Evolutionary conservation across 805 yeast genomes (phyloP).

Genomic region (Zygosaccharomyces bailii): DNA sequence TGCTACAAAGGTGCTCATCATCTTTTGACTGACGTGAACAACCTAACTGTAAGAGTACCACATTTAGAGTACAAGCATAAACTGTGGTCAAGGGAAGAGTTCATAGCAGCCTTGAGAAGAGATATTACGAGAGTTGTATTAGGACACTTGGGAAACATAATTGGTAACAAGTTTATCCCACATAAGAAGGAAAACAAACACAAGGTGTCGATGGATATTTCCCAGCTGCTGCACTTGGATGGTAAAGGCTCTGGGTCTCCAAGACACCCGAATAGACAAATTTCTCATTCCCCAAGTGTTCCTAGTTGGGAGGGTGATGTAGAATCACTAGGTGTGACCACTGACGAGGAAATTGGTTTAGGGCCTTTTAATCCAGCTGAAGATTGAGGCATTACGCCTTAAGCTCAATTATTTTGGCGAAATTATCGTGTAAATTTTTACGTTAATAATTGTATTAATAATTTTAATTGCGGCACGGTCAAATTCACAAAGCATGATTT

Average conservation of each 20-base stretch:
- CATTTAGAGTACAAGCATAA: constrained; percentile 43
- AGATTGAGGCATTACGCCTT: not conserved
- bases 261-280: not conserved
- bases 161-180: constrained; percentile 56
- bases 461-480: too few species aligned
- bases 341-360: constrained; percentile 3
- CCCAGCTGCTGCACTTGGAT: constrained; percentile 18
- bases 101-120: constrained; percentile 48
- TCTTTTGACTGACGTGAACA: constrained; percentile 55
- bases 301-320: not conserved
- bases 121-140: constrained; percentile 56
- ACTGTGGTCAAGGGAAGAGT: constrained; percentile 58
- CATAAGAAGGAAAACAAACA: constrained; percentile 39
- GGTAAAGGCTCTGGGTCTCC: not conserved
- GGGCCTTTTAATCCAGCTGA: not conserved
- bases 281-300: not conserved
- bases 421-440: too few species aligned
- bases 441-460: too few species aligned
- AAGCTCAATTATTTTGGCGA: too few species aligned
- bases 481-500: too few species aligned
- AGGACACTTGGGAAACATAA: constrained; percentile 56
- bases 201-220: constrained; percentile 22
- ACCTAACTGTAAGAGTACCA: constrained; percentile 52
- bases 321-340: not conserved
- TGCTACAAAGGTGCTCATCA: constrained; percentile 67